A percentile compares a stretch with the other conserved stretches of the same genome.
These are phyloP conservation scores for Penicillium waksmanii DNA, from an alignment of 495 filamentous ascomycete genomes.

Conservation along the genomic window DNA sequence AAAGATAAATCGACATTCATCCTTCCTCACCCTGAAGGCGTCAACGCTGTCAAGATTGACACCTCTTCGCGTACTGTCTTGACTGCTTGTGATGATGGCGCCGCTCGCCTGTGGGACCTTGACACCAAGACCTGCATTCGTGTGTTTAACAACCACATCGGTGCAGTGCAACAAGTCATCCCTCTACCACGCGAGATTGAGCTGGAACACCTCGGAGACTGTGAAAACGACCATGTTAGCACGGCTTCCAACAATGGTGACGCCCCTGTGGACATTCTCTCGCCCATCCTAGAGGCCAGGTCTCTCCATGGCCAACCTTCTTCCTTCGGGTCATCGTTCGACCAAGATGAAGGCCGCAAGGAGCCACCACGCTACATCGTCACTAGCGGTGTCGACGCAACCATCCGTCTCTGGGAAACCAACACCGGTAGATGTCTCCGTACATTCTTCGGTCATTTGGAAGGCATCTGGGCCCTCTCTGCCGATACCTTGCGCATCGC, in stretches of 20 bases:
- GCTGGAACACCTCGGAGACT: conserved; percentile 66
- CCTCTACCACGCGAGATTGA: conserved; percentile 84
- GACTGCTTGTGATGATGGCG: conserved; percentile 93
- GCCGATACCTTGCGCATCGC: conserved; percentile 90
- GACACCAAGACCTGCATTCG: conserved; percentile 77
- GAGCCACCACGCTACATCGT: conserved; percentile 87
- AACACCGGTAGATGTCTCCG: conserved; percentile 78
- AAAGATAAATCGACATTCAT: conserved; percentile 76
- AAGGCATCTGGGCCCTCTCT: conserved; percentile 93
- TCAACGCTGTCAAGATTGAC: conserved; percentile 89
- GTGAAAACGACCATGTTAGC: conserved; percentile 57
- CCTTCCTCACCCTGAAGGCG: conserved; percentile 87
- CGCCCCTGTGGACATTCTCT: conserved; percentile 23
- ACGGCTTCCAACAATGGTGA: conserved; percentile 41
- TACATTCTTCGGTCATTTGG: conserved; percentile 94
- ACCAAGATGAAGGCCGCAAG: conserved; percentile 61
- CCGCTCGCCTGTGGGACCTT: conserved; percentile 89
- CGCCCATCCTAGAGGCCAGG: conserved; percentile 31
- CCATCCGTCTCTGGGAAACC: conserved; percentile 92
- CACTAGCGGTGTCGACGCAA: conserved; percentile 86
- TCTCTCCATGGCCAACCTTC: conserved; percentile 47
- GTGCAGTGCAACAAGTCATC: conserved; percentile 90
- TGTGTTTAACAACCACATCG: conserved; percentile 90
- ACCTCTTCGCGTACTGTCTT: conserved; percentile 78
- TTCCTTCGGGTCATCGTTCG: conserved; percentile 61